Conservation (phyloP, 2,329 filamentous ascomycete species). For the Colletotrichum acutatum region DNA sequence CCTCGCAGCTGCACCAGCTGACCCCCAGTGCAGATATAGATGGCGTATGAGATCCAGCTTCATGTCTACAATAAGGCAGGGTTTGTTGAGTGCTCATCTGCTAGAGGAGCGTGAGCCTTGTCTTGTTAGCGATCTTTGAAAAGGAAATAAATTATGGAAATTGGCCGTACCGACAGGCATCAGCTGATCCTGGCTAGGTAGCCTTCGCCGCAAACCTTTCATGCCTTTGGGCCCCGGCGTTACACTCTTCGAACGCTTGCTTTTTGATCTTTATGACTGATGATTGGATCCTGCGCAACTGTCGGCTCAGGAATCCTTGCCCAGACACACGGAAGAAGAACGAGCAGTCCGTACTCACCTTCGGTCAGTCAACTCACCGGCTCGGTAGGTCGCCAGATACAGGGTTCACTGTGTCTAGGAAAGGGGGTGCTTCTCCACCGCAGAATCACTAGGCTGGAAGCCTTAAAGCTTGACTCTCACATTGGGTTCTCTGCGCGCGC, state of each 20-base stretch:
- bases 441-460: slow-evolving; percentile 28
- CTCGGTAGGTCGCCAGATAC: slow-evolving; percentile 1
- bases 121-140: no score
- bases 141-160: no score
- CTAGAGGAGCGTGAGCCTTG: no score
- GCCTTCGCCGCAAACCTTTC: neutral
- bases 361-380: slow-evolving; percentile 26
- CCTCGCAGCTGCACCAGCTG: no score
- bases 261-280: neutral
- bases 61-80: no score
- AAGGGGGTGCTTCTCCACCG: slow-evolving; percentile 20
- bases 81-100: no score
- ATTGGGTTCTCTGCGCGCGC: neutral
- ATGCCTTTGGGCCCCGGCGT: neutral
- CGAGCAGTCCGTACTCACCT: neutral
- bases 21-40: no score
- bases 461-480: slow-evolving; percentile 31
- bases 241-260: neutral
- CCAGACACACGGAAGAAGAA: neutral
- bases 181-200: neutral
- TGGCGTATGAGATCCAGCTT: no score
- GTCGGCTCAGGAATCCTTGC: neutral
- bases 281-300: neutral
- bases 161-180: neutral
- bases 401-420: neutral